Evolutionary conservation across 2,329 filamentous ascomycete species (phyloP), one percentile per base, ranked within the genome.

Genomic region (Paecilomyces niveus): DNA sequence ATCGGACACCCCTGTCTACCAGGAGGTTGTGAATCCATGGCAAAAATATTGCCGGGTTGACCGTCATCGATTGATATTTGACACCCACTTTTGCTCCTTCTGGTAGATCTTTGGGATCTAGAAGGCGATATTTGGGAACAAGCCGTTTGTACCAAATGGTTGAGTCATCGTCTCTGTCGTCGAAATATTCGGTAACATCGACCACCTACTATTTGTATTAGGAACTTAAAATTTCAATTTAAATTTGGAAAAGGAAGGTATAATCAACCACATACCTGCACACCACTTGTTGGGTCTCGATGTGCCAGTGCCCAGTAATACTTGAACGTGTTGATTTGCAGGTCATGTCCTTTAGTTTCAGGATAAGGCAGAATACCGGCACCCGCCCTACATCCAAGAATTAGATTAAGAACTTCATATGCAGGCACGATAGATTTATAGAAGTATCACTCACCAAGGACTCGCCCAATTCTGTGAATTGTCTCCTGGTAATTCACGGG

Each of bases 281-380:
- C 62, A 6, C 64, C 64, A 54, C 60, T 61, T 2, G 61, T 64
- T 3, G 62, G 63, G 54, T 66, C 64, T 22, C 60, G 49, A n/a
- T 67, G 62, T 9, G 64, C 63, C n/a, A 66, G 29, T 10, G 60
- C 60, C 64, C 63, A 65, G 56, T 32, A 66, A 21, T 65, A 62
- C 21, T 58, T 61, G 51, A 67, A 65, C 1, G 53, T 63, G n/a
- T 61, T 61, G 3, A 31, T 49, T 33, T 63, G 61, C n/a, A 65
- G 58, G 3, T 52, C 35, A n/a, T 61, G 61, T 2, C 59, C 61
- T 3, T 52, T 51, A 11, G 24, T 33, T 53, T 64, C 62, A 2
- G 62, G 62, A 29, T 61, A 56, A 24, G 61, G 64, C 15, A 59
- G 56, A 21, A 64, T 62, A 4, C 54, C 59, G 3, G 58, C 62